A percentile compares a stretch with the other conserved stretches of the same genome.
phyloP scores from a whole-genome alignment of 441 rosid species.

The Adansonia madagascariensis region DNA sequence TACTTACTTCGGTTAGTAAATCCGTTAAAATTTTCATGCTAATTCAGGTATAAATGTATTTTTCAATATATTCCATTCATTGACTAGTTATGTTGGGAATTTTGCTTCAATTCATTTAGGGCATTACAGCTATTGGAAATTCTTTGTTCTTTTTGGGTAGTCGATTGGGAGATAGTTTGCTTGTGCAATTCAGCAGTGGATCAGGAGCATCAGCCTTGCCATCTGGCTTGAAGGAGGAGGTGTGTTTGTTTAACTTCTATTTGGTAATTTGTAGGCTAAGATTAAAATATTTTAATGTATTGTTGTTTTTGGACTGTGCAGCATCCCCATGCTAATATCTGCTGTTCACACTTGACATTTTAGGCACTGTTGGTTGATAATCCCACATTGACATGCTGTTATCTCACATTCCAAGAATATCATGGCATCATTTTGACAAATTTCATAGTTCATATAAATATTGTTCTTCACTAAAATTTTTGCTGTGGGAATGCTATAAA shows the following conservation, averaged over 20 bases:
- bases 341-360: conserved; percentile 16
- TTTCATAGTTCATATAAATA: conserved; percentile 13
- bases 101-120: conserved; percentile 58
- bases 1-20: conserved; percentile 91
- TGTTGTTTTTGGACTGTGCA: conserved; percentile 10
- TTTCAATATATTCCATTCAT: conserved; percentile 3
- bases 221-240: conserved; percentile 88
- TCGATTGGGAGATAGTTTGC: conserved; percentile 97
- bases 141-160: conserved; percentile 90
- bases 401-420: conserved; percentile 12
- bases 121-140: conserved; percentile 78
- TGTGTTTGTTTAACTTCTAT: conserved; percentile 35
- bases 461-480: conserved; percentile 13
- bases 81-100: conserved; percentile 30
- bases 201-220: conserved; percentile 65
- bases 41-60: background rate
- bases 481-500: background rate
- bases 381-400: background rate
- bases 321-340: background rate
- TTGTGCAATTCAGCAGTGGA: conserved; percentile 83
- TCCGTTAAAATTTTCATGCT: conserved; percentile 27
- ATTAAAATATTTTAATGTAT: conserved; percentile 5
- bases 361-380: conserved; percentile 23
- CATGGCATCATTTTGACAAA: conserved; percentile 16
- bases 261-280: conserved; percentile 1